A percentile compares a stretch with the other conserved stretches of the same genome.
Conservation (phyloP, 2,329 filamentous ascomycete species). For the Aureobasidium mangrovei region DNA sequence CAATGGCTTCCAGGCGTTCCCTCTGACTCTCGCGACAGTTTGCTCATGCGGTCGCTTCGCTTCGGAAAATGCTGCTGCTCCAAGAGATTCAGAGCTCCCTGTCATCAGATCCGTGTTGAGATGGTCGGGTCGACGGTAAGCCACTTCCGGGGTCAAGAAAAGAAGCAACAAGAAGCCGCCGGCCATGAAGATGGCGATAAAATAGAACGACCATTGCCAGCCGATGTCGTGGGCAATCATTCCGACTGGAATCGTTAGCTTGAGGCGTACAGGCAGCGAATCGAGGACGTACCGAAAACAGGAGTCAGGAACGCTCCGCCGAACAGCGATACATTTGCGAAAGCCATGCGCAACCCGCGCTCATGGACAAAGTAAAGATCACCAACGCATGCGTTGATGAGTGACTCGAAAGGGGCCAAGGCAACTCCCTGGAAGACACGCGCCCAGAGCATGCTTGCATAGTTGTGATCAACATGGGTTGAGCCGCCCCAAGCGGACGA, state of each 20-base stretch:
- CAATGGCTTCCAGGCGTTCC: conserved; percentile 31
- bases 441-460: conserved; percentile 65
- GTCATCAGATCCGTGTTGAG: conserved; percentile 59
- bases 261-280: background rate
- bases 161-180: conserved; percentile 61
- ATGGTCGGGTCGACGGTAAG: conserved; percentile 57
- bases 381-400: conserved; percentile 81
- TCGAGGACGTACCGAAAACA: conserved; percentile 46
- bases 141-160: conserved; percentile 77
- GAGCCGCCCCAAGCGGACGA: conserved; percentile 73
- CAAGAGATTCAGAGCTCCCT: background rate
- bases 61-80: no score
- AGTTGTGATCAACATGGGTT: conserved; percentile 48
- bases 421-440: conserved; percentile 80
- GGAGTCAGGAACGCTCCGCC: conserved; percentile 70
- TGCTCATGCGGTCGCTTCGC: background rate
- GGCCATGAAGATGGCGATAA: conserved; percentile 76
- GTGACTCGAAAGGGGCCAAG: conserved; percentile 77
- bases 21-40: conserved; percentile 2
- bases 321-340: conserved; percentile 62
- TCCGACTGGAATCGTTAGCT: conserved; percentile 47
- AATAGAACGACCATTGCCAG: conserved; percentile 85
- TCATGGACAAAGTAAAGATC: conserved; percentile 87
- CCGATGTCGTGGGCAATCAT: conserved; percentile 68
- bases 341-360: conserved; percentile 74